Evolutionary conservation across 106 monocot genomes (phyloP), one percentile per base, ranked within the genome.

Genomic region (Dioscorea zingiberensis): DNA sequence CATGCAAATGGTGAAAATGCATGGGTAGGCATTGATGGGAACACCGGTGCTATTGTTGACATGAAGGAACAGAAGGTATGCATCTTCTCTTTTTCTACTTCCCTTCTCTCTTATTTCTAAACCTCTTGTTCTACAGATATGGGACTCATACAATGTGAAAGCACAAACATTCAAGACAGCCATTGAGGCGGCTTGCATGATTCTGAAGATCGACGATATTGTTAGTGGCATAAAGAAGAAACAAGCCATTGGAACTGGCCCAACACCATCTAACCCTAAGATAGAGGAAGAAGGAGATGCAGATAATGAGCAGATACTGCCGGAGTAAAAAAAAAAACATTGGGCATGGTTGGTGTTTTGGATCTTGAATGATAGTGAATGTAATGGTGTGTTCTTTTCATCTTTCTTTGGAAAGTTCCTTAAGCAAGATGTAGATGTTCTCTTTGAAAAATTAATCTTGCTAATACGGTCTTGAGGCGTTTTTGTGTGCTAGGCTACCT

Each of bases 161-260:
- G 87, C 83, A 19, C 91, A 95, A 67, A 91, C 88, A 46, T 91
- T 91, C 32, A 95, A 95, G 74, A 95, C 95, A 0, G 88, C 91
- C 21, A 95, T 95, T 4, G 95, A 95, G 71, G 91, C 95, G 10
- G 91, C 91, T 63, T 85, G 85, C 73, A 95, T 95, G 91, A 74
- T 95, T 45, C 63, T 95, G 78, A 83, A 91, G 79, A 95, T 91
- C 7, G 91, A 95, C 55, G 91, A 95, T 55, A 85, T 95, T n/a
- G 94, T 95, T 29, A 95, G 91, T 59, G 95, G 95, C 29, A 91
- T 95, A 32, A 95, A 95, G 85, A 91, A 95, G 79, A 91, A 91
- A 71, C 85, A 88, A 64, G 76, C 91, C 67, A 85, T 88, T 48
- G 95, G 87, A 1, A 47, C 87, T 26, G 77, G 79, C 0, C 69